Conservation (phyloP, 352 stramenopile genomes). For the Peronospora farinosa region DNA sequence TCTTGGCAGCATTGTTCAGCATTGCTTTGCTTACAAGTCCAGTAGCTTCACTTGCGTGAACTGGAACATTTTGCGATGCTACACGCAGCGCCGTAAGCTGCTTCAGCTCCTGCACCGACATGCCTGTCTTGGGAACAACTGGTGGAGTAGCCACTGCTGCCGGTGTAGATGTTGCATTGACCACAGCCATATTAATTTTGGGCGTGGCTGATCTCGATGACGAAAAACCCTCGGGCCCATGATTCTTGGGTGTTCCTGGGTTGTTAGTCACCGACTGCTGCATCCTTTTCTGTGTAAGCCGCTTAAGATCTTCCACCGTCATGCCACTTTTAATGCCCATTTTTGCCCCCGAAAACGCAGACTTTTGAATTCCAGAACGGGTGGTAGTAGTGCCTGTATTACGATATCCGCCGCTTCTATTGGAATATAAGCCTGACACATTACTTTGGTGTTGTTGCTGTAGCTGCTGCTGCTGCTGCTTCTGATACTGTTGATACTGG, state of each 20-base stretch:
- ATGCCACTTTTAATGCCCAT: conserved; percentile 88
- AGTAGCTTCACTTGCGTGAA: conserved; percentile 60
- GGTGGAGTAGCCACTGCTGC: conserved; percentile 26
- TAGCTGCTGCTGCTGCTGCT: conserved; percentile 38
- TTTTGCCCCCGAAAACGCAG: conserved; percentile 40
- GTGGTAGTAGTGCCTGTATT: conserved; percentile 6
- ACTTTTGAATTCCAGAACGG: conserved; percentile 25
- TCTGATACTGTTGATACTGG: conserved; percentile 38
- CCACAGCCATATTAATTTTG: conserved; percentile 56
- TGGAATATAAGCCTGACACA: conserved; percentile 22
- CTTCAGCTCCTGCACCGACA: conserved; percentile 84
- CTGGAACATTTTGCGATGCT: conserved; percentile 57
- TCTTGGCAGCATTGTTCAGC: conserved; percentile 69
- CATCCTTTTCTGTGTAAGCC: conserved; percentile 81
- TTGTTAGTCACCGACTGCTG: conserved; percentile 42
- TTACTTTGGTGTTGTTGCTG: conserved; percentile 24
- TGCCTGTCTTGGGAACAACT: conserved; percentile 67
- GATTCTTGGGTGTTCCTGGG: conserved; percentile 34
- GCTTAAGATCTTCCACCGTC: conserved; percentile 84
- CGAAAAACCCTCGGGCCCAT: conserved; percentile 17
- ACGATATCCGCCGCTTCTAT: conserved; percentile 22
- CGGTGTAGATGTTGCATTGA: conserved; percentile 34
- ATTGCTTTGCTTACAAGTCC: conserved; percentile 71
- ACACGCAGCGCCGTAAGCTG: conserved; percentile 75
- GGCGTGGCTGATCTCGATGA: conserved; percentile 40